Base-by-base conservation (phyloP, 106 monocot species). In the Platanthera zijinensis region DNA sequence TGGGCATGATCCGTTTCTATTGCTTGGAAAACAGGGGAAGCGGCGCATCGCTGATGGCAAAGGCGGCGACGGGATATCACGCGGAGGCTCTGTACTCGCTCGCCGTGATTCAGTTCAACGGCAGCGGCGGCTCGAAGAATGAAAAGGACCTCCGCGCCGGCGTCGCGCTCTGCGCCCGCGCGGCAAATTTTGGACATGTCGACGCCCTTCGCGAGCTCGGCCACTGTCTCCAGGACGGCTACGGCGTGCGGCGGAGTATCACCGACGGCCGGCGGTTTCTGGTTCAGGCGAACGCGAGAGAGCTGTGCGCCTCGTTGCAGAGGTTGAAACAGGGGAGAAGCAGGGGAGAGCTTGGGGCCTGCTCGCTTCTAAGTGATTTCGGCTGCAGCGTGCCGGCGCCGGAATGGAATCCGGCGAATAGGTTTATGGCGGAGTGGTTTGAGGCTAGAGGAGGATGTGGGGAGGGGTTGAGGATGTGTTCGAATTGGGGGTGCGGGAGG, bases 161-260 rank as follows among this genome's bases (percentile, higher is more conserved):
- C 21, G 90, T 87, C 28, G 82, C 86, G 57, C 84, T 90, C 64
- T 90, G 94, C 68, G 90, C 84, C 21, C 76, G 86, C 49, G 84
- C 94, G 10, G 90, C 90, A 2, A 75, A 52, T n/a, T 78, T 94
- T 10, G 90, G 90, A 62, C 86, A 90, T 81, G 59, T 90, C n/a
- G 86, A 90, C 74, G 94, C 94, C 21, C 70, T 94, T 54, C 88
- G 94, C 3, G 94, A 90, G 86, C 81, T 94, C 73, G 94, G 94
- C 50, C 90, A 93, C 86, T 94, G 90, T 74, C 90, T 94, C 22
- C 88, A 88, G 80, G 94, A 94, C 78, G 94, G 90, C 18, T 90
- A 90, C 74, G 94, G 89, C n/a, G 81, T 83, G 5, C 92, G 79
- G 6, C 89, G 77, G 78, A 80, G 78, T 86, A 71, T 83, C 8